Evolutionary conservation across 2,329 filamentous ascomycete species (phyloP), one percentile per base, ranked within the genome.

Genomic region (Fusarium pseudocircinatum): DNA sequence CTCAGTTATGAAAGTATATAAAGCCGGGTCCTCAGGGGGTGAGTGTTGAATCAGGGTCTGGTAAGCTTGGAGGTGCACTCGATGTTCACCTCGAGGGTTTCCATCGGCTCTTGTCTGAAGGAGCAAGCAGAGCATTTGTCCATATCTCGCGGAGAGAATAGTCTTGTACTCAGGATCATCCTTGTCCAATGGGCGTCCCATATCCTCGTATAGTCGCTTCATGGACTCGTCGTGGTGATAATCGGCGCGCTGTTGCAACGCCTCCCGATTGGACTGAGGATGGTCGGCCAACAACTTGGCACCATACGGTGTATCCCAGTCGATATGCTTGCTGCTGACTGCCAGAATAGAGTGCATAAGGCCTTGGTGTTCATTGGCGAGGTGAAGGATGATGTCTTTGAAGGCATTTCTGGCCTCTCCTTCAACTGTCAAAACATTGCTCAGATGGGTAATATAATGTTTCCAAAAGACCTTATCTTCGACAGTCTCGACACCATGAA

Each of bases 281-380:
- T 87, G 85, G 28, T 87, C 84, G 39, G 82, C 82, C 11, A 91
- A 81, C 9, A 91, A 78, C 52, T 87, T 88, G 63, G 80, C 74
- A 16, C 88, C 89, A 60, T 90, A 89, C 0, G 88, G 85, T 0
- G 88, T 87, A 9, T 87, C 85, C 69, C 87, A 87, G 79, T 92
- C 88, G 61, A 92, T 87, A 77, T 97, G 94, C 68, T 91, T 94
- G 75, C 93, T 93, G 42, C 94, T 93, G 14, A 97, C 86, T 49
- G 93, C 94, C 60, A 97, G 87, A 56, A 97, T 90, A 16, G 94
- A 96, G 80, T 97, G 95, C 94, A 97, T 97, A 59, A 97, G 85
- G 18, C 94, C 94, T 70, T 91, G 88, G 79, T 97, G 92, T 68
- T 91, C 87, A 46, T 93, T 90, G 6, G 95, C 94, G 84, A 97